Evolutionary conservation across 768 basidiomycete species (phyloP).

Genomic region (Tephrocybe sp.): DNA sequence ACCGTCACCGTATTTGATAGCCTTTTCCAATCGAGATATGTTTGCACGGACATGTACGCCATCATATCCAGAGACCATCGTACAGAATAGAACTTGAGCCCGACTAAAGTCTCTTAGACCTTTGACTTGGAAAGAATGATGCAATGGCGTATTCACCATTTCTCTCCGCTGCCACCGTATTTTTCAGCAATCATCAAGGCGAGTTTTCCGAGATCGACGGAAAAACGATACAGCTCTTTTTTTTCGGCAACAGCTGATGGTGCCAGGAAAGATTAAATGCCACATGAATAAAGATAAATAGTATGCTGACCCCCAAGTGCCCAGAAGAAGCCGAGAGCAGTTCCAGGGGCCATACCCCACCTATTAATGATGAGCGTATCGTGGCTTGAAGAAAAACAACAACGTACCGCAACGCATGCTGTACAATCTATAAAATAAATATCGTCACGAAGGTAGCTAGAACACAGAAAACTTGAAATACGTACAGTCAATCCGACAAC

Average conservation of each 20-base stretch:
- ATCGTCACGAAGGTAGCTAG: background rate
- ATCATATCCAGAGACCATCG: slow-evolving; percentile 67
- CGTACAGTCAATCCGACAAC: slow-evolving; percentile 65
- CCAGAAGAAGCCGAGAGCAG: slow-evolving; percentile 73
- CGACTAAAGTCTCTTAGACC: slow-evolving; percentile 37
- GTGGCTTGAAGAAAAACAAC: slow-evolving; percentile 6
- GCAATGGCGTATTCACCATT: slow-evolving; percentile 45
- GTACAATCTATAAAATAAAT: slow-evolving; percentile 49
- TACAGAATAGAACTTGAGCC: slow-evolving; percentile 56
- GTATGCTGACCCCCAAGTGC: slow-evolving; percentile 49
- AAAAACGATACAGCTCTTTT: slow-evolving; percentile 64
- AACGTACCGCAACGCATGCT: slow-evolving; percentile 56
- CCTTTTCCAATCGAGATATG: slow-evolving; percentile 56
- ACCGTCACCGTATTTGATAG: slow-evolving; percentile 61
- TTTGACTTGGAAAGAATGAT: background rate
- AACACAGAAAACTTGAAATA: slow-evolving; percentile 4
- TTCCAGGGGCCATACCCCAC: slow-evolving; percentile 66
- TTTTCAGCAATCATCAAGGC: slow-evolving; percentile 66
- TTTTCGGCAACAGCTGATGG: slow-evolving; percentile 54
- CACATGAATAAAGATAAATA: background rate
- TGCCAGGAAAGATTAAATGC: background rate
- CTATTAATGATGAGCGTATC: slow-evolving; percentile 26
- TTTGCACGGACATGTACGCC: slow-evolving; percentile 64
- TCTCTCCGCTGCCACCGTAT: slow-evolving; percentile 61
- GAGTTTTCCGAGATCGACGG: slow-evolving; percentile 62